Evolutionary conservation across 345 rosid genomes (phyloP), one percentile per base, ranked within the genome.

Genomic region (Erysimum cheiranthoides): DNA sequence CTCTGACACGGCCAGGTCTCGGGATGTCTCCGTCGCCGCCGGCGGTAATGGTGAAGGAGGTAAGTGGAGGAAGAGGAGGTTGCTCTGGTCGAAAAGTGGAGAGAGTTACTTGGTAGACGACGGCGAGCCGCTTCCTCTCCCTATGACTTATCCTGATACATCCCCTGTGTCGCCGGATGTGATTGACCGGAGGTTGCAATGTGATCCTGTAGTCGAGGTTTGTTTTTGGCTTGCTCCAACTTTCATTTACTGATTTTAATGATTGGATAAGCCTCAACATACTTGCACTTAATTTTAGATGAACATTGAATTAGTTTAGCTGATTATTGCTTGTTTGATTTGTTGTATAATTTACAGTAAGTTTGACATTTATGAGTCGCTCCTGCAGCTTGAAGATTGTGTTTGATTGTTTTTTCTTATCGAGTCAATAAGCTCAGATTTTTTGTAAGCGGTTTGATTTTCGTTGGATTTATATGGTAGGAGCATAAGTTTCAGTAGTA

Each of bases 131-230:
- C 97, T 94, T 66, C 98, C 97, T 69, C 96, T 94, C 3, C 98
- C 98, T 49, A 92, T 94, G 97, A 86, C 95, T 81, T 85, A 87
- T 73, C 97, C 98, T 0, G 78, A 94, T 73, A 66, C 96, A 31
- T 84, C 90, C 28, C 97, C 98, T 7, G 97, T 89, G 30, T 14
- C 93, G 9, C 85, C 88, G 2, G 95, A 85, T 52, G 96, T 82
- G 79, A 84, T 94, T 52, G 97, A 94, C 32, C 78, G 78, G 77
- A 83, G 98, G 17, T 80, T 94, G 18, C 78, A 82, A 27, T 92
- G 98, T 61, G 95, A 94, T 74, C 92, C 97, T 67, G 34, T 65
- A 57, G 30, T 86, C 69, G 73, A 92, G 97, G 98, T 92, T 21
- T 21, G 1, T 71, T 61, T 52, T 5, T 8, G 7, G 10, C 57